phyloP scores from a whole-genome alignment of 2,329 filamentous ascomycete genomes.

The Chaetothyriales sp. region DNA sequence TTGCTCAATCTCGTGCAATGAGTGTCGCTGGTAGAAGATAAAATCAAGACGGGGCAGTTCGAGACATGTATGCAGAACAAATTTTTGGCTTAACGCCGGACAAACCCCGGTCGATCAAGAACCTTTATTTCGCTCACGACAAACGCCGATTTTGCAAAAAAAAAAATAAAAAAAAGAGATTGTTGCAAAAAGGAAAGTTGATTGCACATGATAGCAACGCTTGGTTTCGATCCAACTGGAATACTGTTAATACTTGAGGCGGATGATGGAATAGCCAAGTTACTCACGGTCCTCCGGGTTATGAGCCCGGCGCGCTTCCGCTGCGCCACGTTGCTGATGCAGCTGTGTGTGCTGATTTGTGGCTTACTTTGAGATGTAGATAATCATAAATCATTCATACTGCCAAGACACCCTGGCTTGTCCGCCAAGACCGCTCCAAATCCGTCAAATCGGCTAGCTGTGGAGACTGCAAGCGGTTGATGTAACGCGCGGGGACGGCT shows the following conservation, averaged over 20 bases:
- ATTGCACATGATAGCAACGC: constrained; percentile 15
- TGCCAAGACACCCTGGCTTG: too few relatives aligned
- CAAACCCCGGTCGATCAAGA: background rate
- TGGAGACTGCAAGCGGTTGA: background rate
- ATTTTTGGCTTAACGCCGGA: background rate
- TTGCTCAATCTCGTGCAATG: background rate
- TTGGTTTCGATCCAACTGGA: constrained; percentile 15
- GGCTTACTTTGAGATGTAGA: constrained; percentile 1
- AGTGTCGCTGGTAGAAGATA: too few relatives aligned
- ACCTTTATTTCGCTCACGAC: background rate
- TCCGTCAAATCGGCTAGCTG: background rate
- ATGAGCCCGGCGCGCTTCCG: constrained; percentile 36
- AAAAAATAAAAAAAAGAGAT: background rate
- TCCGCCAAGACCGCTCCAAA: background rate
- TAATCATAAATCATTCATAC: background rate
- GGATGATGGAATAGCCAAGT: constrained; percentile 16
- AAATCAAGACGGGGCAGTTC: too few relatives aligned
- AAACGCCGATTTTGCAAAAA: background rate
- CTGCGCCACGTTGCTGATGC: constrained; percentile 30
- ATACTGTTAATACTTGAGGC: background rate
- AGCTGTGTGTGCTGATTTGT: constrained; percentile 4
- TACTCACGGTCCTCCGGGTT: constrained; percentile 31
- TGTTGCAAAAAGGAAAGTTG: background rate
- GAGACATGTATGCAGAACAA: background rate
- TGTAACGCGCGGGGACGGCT: background rate